Evolutionary conservation across 768 basidiomycete genomes (phyloP), one percentile per base, ranked within the genome.

Genomic region (Pulveroboletus sp.): DNA sequence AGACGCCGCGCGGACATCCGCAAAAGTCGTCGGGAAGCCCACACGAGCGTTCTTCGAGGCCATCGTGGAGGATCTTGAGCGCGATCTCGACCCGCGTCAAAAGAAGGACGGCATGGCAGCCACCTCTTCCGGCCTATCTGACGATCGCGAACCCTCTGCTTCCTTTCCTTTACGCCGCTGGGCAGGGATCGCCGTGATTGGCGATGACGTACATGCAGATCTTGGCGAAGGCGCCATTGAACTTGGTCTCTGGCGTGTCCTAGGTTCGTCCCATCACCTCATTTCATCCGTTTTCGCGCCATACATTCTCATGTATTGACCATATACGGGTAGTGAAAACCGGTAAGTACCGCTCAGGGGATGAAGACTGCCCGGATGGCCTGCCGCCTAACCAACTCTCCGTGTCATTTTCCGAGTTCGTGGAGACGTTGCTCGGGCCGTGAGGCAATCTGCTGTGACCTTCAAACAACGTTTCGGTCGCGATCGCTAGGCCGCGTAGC

Each of bases 191-290:
- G 80, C 74, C 1, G 72, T 87, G 43, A 74, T 86, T 26, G 86
- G 86, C 7, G 86, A 88, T 62, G 86, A 89, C 56, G 68, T 80
- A 2, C 71, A 73, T 36, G 76, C 78, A 27, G 86, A 88, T 64
- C 72, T 86, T 16, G 83, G 84, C 1, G 77, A 71, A 4, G 85
- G 83, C 1, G 81, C 83, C 5, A 47, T 74, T 2, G 80, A 82
- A 45, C 70, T 86, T 1, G 78, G 81, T 2, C 62, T 89, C 35
- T 79, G 76, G 76, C 65, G 86, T 29, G 74, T 84, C 8, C 69
- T 89, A 19, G 85, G 84, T 85, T 55, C 41, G 78, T 39, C 12
- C 6, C 3, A n/a, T 20, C 2, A 22, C 23, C 30, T 14, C 23
- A 4, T n/a, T 26, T 27, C 9, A 22, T 6, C 9, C 5, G 20